Conservation (phyloP, 768 basidiomycete genomes). For the Pulveroboletus sp. region DNA sequence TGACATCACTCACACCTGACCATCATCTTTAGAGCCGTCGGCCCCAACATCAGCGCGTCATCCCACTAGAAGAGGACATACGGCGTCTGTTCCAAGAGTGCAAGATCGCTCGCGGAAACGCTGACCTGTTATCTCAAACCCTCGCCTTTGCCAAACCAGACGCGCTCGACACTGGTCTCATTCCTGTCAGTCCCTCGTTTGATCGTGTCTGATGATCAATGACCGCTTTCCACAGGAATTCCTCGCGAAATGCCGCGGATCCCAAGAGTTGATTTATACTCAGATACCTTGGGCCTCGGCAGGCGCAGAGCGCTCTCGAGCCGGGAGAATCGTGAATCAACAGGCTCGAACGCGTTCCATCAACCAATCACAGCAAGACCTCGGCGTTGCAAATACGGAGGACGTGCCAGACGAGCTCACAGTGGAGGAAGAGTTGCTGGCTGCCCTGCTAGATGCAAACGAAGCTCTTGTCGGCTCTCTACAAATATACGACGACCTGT, state of each 20-base stretch:
- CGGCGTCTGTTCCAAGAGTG: slow-evolving; percentile 81
- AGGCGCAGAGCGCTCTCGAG: slow-evolving; percentile 68
- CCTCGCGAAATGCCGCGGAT: slow-evolving; percentile 68
- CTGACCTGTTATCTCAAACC: slow-evolving; percentile 66
- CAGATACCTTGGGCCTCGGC: slow-evolving; percentile 92
- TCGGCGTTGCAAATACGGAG: slow-evolving; percentile 24
- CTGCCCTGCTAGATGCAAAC: slow-evolving; percentile 68
- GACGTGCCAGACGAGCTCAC: slow-evolving; percentile 48
- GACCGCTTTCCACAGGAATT: slow-evolving; percentile 61
- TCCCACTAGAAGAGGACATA: slow-evolving; percentile 83
- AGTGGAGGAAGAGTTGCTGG: slow-evolving; percentile 70
- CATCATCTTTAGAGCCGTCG: slow-evolving; percentile 13
- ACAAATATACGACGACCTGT: slow-evolving; percentile 73
- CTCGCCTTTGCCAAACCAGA: slow-evolving; percentile 67
- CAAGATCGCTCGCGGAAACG: slow-evolving; percentile 79
- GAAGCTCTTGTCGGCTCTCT: slow-evolving; percentile 65
- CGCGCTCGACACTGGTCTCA: slow-evolving; percentile 59
- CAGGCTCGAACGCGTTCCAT: slow-evolving; percentile 16
- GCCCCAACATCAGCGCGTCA: slow-evolving; percentile 36
- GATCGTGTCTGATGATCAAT: background rate
- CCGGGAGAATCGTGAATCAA: slow-evolving; percentile 20
- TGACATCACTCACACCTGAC: background rate
- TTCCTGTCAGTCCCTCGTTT: slow-evolving; percentile 47
- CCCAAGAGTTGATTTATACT: slow-evolving; percentile 79
- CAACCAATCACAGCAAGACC: slow-evolving; percentile 21